Evolutionary conservation across 108 stramenopile genomes (phyloP).

Genomic region (Chaetoceros muelleri): DNA sequence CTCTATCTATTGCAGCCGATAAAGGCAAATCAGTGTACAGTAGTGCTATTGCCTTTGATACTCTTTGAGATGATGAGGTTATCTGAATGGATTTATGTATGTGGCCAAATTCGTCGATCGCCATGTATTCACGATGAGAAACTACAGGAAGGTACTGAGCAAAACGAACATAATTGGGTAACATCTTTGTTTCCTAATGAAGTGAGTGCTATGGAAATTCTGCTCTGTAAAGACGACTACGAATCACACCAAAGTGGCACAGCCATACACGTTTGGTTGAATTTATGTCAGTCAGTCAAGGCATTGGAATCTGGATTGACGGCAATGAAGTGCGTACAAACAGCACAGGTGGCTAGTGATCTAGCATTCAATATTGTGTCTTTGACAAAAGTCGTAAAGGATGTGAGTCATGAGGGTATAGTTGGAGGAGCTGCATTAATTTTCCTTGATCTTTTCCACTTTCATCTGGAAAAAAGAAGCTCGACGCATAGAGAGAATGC

Average conservation of each 20-base stretch:
- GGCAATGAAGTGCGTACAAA: constrained; percentile 28
- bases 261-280: constrained; percentile 23
- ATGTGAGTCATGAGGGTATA: constrained; percentile 21
- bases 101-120: constrained; percentile 6
- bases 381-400: constrained; percentile 20
- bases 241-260: constrained; percentile 8
- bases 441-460: no score
- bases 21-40: neutral
- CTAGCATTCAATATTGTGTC: constrained; percentile 30
- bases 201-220: constrained; percentile 25
- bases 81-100: constrained; percentile 13
- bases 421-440: no score
- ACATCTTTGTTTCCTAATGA: constrained; percentile 9
- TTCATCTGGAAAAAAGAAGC: no score
- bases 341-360: constrained; percentile 25
- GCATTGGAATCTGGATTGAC: constrained; percentile 31
- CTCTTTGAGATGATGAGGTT: constrained; percentile 20
- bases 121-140: neutral
- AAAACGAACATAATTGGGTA: neutral
- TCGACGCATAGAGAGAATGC: no score
- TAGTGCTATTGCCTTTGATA: constrained; percentile 20
- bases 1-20: constrained; percentile 2
- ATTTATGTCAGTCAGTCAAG: constrained; percentile 20
- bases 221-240: constrained; percentile 17
- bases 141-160: neutral